A percentile compares a stretch with the other conserved stretches of the same genome.
These are phyloP conservation scores for Trametes villosa DNA, from an alignment of 768 basidiomycete genomes.

Conservation along the genomic window DNA sequence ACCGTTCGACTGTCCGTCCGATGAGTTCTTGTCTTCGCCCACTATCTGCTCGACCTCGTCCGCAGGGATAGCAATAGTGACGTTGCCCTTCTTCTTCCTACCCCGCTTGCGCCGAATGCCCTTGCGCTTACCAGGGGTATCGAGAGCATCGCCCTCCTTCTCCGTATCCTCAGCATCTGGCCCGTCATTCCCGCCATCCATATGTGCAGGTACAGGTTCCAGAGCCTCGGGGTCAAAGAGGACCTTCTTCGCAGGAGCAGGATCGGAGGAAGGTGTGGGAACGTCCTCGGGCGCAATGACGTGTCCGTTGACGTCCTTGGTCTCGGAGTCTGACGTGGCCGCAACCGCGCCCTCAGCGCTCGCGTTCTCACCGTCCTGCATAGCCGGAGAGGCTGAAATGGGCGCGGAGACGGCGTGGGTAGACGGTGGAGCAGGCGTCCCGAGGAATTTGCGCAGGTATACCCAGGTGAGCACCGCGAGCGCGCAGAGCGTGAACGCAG, in stretches of 20 bases:
- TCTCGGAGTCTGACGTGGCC: background rate
- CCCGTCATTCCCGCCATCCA: constrained; percentile 14
- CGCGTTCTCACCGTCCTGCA: background rate
- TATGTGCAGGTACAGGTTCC: background rate
- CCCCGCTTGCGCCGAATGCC: constrained; percentile 30
- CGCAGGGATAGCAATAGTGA: constrained; percentile 14
- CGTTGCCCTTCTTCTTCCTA: constrained; percentile 37
- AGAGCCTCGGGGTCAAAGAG: constrained; percentile 19
- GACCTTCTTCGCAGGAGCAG: constrained; percentile 6
- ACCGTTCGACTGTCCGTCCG: constrained; percentile 13
- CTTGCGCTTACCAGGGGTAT: constrained; percentile 49
- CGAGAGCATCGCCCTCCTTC: constrained; percentile 51
- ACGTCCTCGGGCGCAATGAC: background rate
- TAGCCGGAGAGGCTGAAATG: background rate
- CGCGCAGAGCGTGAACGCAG: constrained; percentile 19
- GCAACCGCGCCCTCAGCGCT: background rate
- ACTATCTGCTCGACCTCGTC: constrained; percentile 24
- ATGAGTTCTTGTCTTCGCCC: constrained; percentile 23
- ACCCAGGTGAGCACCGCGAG: constrained; percentile 17
- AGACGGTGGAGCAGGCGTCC: background rate
- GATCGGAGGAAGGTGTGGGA: background rate
- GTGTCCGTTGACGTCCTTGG: constrained; percentile 6
- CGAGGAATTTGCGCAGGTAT: constrained; percentile 18
- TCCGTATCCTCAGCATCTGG: constrained; percentile 49
- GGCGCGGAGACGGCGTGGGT: background rate